phyloP scores from a whole-genome alignment of 345 rosid genomes.

The Triadica sebifera region DNA sequence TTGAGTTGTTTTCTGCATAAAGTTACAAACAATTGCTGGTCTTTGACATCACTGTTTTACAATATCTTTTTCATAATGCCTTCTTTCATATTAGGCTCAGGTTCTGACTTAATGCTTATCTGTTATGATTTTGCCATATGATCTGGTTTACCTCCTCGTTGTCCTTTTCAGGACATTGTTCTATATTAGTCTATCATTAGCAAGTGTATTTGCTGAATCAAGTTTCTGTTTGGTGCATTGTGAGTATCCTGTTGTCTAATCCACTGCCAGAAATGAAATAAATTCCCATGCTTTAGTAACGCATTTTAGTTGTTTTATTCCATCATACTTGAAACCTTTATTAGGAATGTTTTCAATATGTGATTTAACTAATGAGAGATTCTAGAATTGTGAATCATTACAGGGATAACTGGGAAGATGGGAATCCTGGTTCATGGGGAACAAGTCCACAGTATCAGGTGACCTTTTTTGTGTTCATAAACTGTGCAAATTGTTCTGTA shows the following conservation, averaged over 20 bases:
- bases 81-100: not conserved
- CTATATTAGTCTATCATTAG: not conserved
- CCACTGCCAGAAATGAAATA: not conserved
- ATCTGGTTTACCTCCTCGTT: not conserved
- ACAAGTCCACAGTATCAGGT: conserved; percentile 90
- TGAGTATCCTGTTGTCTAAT: not conserved
- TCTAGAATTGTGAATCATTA: conserved; percentile 15
- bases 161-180: not conserved
- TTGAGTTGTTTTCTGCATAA: too few species aligned
- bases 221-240: not conserved
- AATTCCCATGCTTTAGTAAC: not conserved
- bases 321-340: not conserved
- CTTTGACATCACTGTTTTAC: not conserved
- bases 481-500: not conserved
- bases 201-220: not conserved
- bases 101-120: not conserved
- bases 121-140: not conserved
- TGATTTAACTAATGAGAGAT: not conserved
- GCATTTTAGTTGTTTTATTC: not conserved
- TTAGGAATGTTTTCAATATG: not conserved
- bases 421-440: conserved; percentile 91
- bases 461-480: not conserved
- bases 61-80: not conserved
- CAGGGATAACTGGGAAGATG: conserved; percentile 97
- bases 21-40: too few species aligned